A percentile compares a stretch with the other conserved stretches of the same genome.
Conservation (phyloP, 2,329 filamentous ascomycete genomes). For the Microdochium bolleyi region DNA sequence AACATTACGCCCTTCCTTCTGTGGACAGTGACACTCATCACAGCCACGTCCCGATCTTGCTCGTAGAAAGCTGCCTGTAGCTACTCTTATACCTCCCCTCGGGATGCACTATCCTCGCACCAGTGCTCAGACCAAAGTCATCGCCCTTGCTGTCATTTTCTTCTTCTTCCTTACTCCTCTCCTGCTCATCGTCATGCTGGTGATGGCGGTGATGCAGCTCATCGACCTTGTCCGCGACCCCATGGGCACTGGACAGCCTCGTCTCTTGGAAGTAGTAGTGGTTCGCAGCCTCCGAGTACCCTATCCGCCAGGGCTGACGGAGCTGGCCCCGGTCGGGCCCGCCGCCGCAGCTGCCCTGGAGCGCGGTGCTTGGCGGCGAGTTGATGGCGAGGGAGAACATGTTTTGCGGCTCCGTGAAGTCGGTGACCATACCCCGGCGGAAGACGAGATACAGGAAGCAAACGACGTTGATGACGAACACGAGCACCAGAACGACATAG, state of each 20-base stretch:
- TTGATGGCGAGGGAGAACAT: constrained; percentile 67
- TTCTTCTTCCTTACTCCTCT: background rate
- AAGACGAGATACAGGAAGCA: constrained; percentile 57
- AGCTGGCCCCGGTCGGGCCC: constrained; percentile 12
- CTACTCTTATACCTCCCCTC: background rate
- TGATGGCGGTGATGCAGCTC: background rate
- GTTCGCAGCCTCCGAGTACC: constrained; percentile 13
- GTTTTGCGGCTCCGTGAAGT: constrained; percentile 73
- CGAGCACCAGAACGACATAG: constrained; percentile 55
- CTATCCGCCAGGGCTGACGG: constrained; percentile 14
- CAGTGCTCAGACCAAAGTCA: background rate
- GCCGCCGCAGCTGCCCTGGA: constrained; percentile 16
- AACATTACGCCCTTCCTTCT: background rate
- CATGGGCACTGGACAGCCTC: background rate
- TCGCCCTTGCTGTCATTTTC: background rate
- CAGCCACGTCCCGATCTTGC: background rate
- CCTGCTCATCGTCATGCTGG: background rate
- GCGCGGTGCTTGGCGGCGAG: constrained; percentile 15
- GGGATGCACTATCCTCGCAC: background rate
- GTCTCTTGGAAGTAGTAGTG: constrained; percentile 20
- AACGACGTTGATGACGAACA: constrained; percentile 59
- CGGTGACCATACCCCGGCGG: constrained; percentile 56
- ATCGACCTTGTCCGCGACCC: background rate
- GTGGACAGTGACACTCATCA: background rate
- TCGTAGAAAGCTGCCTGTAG: background rate